A percentile compares a stretch with the other conserved stretches of the same genome.
Conservation (phyloP, 1,284 basidiomycete species). For the Microbotryomycetes sp. region DNA sequence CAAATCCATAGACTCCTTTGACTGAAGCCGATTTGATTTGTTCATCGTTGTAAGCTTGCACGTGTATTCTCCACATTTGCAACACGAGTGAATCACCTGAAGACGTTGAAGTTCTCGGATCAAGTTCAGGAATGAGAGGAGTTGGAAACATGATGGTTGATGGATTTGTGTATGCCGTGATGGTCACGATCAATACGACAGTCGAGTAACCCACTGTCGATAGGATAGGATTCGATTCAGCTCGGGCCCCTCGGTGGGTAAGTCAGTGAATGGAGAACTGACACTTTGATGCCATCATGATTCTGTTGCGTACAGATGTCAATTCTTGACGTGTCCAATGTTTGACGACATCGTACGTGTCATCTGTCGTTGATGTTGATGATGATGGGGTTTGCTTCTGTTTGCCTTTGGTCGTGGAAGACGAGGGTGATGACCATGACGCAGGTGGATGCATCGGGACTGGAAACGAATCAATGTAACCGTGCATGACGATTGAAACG, state of each 20-base stretch:
- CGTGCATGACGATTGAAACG: constrained; percentile 8
- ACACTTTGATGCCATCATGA: constrained; percentile 23
- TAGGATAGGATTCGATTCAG: neutral
- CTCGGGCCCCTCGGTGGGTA: neutral
- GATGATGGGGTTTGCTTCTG: constrained; percentile 5
- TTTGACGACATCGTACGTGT: constrained; percentile 19
- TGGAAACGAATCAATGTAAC: constrained; percentile 26
- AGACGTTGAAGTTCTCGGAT: constrained; percentile 24
- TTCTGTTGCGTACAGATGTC: constrained; percentile 13
- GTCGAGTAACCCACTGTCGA: constrained; percentile 33
- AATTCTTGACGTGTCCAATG: constrained; percentile 22
- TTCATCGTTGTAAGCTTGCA: constrained; percentile 25
- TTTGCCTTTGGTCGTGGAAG: constrained; percentile 13
- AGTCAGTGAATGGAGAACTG: neutral
- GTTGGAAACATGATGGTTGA: constrained; percentile 27
- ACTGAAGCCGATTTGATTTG: constrained; percentile 22
- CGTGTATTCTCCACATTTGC: constrained; percentile 29
- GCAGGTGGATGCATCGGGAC: constrained; percentile 27
- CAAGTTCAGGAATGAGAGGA: constrained; percentile 27
- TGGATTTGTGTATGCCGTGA: constrained; percentile 24
- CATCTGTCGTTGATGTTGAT: neutral
- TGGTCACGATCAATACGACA: constrained; percentile 22
- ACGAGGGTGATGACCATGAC: neutral
- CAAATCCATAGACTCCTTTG: constrained; percentile 29
- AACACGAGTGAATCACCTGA: constrained; percentile 16